Evolutionary conservation across 306 rosid species (phyloP).

Genomic region (Prunus kanzakura): DNA sequence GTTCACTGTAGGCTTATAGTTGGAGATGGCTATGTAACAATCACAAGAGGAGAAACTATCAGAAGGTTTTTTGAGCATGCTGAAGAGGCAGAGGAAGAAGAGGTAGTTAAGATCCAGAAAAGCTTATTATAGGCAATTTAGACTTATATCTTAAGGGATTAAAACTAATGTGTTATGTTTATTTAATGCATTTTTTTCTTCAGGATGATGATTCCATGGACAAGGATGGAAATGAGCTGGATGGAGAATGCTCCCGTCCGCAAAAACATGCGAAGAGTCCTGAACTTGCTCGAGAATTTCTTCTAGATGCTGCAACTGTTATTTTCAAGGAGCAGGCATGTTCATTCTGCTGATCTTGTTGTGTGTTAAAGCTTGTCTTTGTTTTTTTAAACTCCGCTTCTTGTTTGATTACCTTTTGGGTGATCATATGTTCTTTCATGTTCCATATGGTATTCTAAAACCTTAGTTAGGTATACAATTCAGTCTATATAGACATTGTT

Average conservation of each 20-base stretch:
- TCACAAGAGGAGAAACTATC: constrained; percentile 89
- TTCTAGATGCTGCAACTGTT: constrained; percentile 95
- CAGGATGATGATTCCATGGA: constrained; percentile 95
- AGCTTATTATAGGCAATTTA: constrained; percentile 21
- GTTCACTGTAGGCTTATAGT: constrained; percentile 91
- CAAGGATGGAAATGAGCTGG: constrained; percentile 88
- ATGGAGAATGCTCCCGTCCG: constrained; percentile 99
- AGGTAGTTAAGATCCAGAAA: constrained; percentile 53
- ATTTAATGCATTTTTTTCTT: constrained; percentile 29
- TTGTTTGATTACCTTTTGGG: neutral
- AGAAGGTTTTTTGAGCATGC: constrained; percentile 96
- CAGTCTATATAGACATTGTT: neutral
- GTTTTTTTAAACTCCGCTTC: neutral
- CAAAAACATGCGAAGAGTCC: constrained; percentile 99
- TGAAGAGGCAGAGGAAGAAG: constrained; percentile 99
- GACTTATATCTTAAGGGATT: constrained; percentile 5
- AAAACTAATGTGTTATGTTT: constrained; percentile 15
- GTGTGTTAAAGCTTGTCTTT: neutral
- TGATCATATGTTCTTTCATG: neutral
- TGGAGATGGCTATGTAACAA: constrained; percentile 87
- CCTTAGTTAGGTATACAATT: neutral
- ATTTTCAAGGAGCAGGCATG: constrained; percentile 95
- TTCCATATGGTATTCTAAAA: neutral
- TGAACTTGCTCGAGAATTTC: constrained; percentile 98
- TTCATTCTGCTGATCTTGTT: constrained; percentile 19